Percentiles rank a stretch among this genome's conserved stretches.
Evolutionary conservation across 2,329 filamentous ascomycete genomes (phyloP).

Genomic region (Trichophyton simii): DNA sequence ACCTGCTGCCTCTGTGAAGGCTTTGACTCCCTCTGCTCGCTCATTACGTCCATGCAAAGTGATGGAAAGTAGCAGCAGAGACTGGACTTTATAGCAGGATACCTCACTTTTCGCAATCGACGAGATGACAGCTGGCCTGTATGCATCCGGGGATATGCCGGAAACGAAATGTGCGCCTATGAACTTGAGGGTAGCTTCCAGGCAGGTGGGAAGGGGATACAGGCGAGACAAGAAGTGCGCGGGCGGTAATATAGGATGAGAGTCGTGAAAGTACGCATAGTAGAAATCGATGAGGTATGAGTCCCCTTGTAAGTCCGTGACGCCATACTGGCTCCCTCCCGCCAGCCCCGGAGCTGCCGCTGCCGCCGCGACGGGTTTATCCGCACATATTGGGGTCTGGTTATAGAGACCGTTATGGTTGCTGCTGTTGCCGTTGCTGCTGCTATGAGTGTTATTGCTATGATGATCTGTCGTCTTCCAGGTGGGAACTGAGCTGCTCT

Average conservation of each 20-base stretch:
- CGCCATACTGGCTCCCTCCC: conserved; percentile 16
- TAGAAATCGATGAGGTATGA: conserved; percentile 40
- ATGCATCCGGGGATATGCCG: conserved; percentile 33
- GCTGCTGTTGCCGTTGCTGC: neutral
- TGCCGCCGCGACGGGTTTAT: conserved; percentile 22
- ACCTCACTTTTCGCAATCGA: conserved; percentile 27
- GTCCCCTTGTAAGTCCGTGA: conserved; percentile 18
- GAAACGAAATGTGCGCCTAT: conserved; percentile 44
- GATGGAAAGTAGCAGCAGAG: conserved; percentile 63
- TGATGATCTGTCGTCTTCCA: neutral
- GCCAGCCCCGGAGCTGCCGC: conserved; percentile 8
- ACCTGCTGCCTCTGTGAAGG: conserved; percentile 55
- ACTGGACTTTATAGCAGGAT: conserved; percentile 59
- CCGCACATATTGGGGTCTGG: conserved; percentile 7
- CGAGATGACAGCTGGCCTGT: conserved; percentile 27
- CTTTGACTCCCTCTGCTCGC: conserved; percentile 53
- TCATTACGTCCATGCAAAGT: conserved; percentile 65
- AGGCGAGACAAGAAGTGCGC: conserved; percentile 28
- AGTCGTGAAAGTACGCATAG: conserved; percentile 44
- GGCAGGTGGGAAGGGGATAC: conserved; percentile 32
- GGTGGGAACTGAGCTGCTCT: neutral
- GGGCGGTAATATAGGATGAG: conserved; percentile 46
- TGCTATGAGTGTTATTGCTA: neutral
- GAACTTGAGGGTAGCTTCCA: conserved; percentile 45
- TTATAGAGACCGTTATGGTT: neutral